phyloP scores from a whole-genome alignment of 176 grass and related monocot species.

The Areca catechu region DNA sequence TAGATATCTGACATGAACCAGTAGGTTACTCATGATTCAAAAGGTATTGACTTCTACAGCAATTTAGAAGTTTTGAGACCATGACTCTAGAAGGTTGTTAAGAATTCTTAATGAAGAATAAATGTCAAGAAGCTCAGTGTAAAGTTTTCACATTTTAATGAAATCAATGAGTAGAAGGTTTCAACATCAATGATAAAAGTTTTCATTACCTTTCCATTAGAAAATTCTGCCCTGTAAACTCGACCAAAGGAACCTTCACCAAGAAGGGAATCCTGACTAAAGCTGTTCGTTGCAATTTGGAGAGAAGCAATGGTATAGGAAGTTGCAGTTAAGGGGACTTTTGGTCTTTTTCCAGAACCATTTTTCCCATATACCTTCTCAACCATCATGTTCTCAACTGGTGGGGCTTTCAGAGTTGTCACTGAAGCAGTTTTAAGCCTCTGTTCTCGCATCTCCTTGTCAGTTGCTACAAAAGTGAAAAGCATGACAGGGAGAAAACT shows the following conservation, averaged over 20 bases:
- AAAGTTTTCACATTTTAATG: no score
- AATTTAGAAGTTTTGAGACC: no score
- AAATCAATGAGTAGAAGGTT: no score
- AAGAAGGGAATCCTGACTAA: conserved; percentile 67
- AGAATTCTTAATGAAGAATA: no score
- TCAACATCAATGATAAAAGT: conserved; percentile 1
- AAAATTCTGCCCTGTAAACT: conserved; percentile 87
- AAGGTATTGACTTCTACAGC: no score
- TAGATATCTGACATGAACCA: no score
- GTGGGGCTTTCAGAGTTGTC: conserved; percentile 34
- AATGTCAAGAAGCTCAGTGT: no score
- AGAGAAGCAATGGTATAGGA: conserved; percentile 62
- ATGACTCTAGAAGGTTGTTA: no score
- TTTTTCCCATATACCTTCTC: conserved; percentile 51
- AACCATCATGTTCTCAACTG: conserved; percentile 55
- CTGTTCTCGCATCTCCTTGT: conserved; percentile 52
- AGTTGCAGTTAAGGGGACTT: conserved; percentile 52
- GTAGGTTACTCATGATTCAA: no score
- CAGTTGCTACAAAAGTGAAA: conserved; percentile 42
- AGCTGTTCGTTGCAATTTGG: conserved; percentile 65
- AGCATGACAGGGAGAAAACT: conserved; percentile 1
- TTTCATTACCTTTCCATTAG: conserved; percentile 64
- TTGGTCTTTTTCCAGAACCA: conserved; percentile 48
- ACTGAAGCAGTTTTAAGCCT: conserved; percentile 34
- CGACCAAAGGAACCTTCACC: conserved; percentile 75